A percentile compares a stretch with the other conserved stretches of the same genome.
These are phyloP conservation scores for Ogataea nitratoaversa DNA, from an alignment of 805 yeast genomes.

Conservation along the genomic window DNA sequence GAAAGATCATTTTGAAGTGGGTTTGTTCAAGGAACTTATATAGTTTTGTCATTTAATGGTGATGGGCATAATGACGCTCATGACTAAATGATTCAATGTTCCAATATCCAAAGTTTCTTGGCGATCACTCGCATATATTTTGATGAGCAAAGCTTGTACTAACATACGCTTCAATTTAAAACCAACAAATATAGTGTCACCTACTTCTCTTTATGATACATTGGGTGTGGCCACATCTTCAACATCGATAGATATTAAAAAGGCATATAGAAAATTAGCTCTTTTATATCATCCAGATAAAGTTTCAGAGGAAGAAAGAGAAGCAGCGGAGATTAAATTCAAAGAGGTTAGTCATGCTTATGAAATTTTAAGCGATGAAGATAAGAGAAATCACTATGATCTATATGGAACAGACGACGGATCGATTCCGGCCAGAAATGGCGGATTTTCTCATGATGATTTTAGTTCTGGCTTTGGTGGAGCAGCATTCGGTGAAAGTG, in stretches of 20 bases:
- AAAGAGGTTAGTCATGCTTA: conserved; percentile 86
- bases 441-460: conserved; percentile 31
- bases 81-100: too few relatives aligned
- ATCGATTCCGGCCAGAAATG: conserved; percentile 20
- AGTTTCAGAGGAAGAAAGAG: conserved; percentile 56
- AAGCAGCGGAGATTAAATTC: conserved; percentile 69
- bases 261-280: conserved; percentile 83
- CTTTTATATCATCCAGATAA: conserved; percentile 87
- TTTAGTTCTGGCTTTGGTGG: conserved; percentile 42
- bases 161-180: background rate
- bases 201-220: conserved; percentile 49
- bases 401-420: conserved; percentile 44
- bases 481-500: conserved; percentile 36
- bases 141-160: background rate
- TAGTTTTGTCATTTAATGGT: too few relatives aligned
- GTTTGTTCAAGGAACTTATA: too few relatives aligned
- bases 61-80: too few relatives aligned
- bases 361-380: conserved; percentile 72
- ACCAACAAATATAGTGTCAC: background rate
- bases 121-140: too few relatives aligned
- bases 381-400: conserved; percentile 55
- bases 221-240: conserved; percentile 69
- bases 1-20: too few relatives aligned
- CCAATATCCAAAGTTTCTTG: too few relatives aligned
- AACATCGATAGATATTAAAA: conserved; percentile 65